Conservation (phyloP, 139 green algal species). For the Yamagishiella unicocca region DNA sequence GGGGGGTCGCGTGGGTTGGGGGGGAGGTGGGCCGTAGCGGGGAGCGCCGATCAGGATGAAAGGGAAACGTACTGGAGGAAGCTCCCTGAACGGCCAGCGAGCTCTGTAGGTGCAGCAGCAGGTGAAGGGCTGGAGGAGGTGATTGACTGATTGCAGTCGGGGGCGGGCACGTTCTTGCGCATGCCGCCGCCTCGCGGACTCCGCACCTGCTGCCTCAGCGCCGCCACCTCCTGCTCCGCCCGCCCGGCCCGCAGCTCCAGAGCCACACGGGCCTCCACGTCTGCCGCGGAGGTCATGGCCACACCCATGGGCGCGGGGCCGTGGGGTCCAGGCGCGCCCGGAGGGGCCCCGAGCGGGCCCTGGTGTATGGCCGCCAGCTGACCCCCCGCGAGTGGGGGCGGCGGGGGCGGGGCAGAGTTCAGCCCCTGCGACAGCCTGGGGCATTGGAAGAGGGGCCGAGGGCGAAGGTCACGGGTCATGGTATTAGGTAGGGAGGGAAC, state of each 20-base stretch:
- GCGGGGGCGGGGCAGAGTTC: not conserved
- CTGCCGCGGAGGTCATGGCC: constrained; percentile 22
- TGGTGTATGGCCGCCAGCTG: not conserved
- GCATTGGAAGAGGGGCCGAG: not conserved
- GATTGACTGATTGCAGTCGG: too few species aligned
- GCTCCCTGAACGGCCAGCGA: too few species aligned
- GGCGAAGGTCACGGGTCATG: too few species aligned
- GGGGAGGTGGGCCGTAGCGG: not conserved
- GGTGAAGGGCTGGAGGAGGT: too few species aligned
- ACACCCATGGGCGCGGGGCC: not conserved
- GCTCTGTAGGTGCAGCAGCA: too few species aligned
- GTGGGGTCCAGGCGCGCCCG: not conserved
- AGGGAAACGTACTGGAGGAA: too few species aligned
- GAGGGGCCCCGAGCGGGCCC: not conserved
- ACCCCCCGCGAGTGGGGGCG: not conserved
- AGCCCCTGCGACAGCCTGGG: constrained; percentile 6
- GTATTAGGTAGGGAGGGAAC: too few species aligned
- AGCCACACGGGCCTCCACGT: constrained; percentile 56
- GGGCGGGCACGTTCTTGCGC: too few species aligned
- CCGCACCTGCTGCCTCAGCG: constrained; percentile 45
- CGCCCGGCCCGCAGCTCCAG: constrained; percentile 60
- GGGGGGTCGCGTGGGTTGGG: not conserved
- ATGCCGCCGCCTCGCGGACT: constrained; percentile 18
- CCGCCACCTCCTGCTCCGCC: constrained; percentile 56
- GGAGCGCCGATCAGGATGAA: too few species aligned